Evolutionary conservation across 306 rosid species (phyloP).

Genomic region (Cicer pinnatifidum): DNA sequence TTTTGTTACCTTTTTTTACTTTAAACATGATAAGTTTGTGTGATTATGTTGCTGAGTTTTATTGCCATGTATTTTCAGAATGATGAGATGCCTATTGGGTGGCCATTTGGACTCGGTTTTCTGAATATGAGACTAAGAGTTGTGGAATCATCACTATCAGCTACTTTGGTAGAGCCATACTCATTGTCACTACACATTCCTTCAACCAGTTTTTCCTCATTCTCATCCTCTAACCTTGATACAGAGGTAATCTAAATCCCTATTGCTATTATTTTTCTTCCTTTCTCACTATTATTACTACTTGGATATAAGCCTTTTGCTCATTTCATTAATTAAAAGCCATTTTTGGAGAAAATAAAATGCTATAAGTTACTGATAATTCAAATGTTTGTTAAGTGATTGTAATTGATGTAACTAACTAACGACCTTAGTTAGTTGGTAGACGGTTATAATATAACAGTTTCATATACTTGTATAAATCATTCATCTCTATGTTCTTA

Average conservation of each 20-base stretch:
- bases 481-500: too few species aligned
- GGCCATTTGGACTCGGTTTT: slow-evolving; percentile 86
- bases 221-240: slow-evolving; percentile 85
- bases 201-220: slow-evolving; percentile 75
- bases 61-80: slow-evolving; percentile 50
- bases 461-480: too few species aligned
- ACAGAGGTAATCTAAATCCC: slow-evolving; percentile 64
- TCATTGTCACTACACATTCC: slow-evolving; percentile 51
- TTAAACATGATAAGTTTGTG: neutral
- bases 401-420: too few species aligned
- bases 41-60: neutral
- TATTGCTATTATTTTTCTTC: slow-evolving; percentile 1
- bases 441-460: too few species aligned
- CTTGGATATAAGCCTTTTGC: too few species aligned
- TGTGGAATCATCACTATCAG: slow-evolving; percentile 53
- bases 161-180: slow-evolving; percentile 44
- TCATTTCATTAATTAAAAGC: neutral
- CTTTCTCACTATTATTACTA: neutral
- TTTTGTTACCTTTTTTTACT: slow-evolving; percentile 6
- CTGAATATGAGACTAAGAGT: slow-evolving; percentile 61
- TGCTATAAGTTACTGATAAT: neutral
- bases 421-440: too few species aligned
- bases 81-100: slow-evolving; percentile 63
- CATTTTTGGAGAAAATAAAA: slow-evolving; percentile 11
- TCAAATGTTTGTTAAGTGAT: too few species aligned